Evolutionary conservation across 129 eudicot genomes (phyloP).

Genomic region (Pulicaria dysenterica): DNA sequence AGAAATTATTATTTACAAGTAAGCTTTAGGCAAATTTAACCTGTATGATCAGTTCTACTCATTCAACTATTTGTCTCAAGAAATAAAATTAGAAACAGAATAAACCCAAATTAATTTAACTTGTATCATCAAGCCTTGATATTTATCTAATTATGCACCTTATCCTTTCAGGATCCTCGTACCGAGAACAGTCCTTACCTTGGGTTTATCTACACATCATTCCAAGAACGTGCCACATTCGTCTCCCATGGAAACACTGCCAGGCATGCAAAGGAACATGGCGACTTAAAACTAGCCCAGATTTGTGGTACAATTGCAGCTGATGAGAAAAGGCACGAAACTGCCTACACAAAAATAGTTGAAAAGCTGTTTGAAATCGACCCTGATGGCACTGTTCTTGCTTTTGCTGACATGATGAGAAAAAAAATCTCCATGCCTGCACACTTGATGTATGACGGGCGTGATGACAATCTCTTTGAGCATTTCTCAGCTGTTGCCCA

Average conservation of each 20-base stretch:
- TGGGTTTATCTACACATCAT: slow-evolving; percentile 87
- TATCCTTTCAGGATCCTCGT: slow-evolving; percentile 61
- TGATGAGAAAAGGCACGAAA: slow-evolving; percentile 92
- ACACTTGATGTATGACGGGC: slow-evolving; percentile 91
- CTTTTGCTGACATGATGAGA: slow-evolving; percentile 96
- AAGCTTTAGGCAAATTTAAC: not conserved
- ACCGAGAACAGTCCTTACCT: slow-evolving; percentile 91
- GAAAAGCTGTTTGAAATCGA: slow-evolving; percentile 89
- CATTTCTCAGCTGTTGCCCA: slow-evolving; percentile 91
- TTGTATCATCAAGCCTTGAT: not conserved
- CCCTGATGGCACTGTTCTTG: slow-evolving; percentile 76
- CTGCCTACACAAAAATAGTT: slow-evolving; percentile 88
- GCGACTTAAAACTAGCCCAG: slow-evolving; percentile 77
- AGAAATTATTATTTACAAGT: not conserved
- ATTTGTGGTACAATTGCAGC: slow-evolving; percentile 90
- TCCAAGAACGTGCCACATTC: slow-evolving; percentile 92
- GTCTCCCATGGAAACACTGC: slow-evolving; percentile 95
- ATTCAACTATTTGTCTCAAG: not conserved
- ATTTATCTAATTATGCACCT: not conserved
- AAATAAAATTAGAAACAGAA: not conserved
- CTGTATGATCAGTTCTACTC: not conserved
- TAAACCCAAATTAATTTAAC: not conserved
- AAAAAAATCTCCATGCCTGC: slow-evolving; percentile 95
- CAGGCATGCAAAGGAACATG: slow-evolving; percentile 71
- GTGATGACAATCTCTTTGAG: slow-evolving; percentile 74